Evolutionary conservation across 306 rosid genomes (phyloP).

Genomic region (Coriaria nepalensis): DNA sequence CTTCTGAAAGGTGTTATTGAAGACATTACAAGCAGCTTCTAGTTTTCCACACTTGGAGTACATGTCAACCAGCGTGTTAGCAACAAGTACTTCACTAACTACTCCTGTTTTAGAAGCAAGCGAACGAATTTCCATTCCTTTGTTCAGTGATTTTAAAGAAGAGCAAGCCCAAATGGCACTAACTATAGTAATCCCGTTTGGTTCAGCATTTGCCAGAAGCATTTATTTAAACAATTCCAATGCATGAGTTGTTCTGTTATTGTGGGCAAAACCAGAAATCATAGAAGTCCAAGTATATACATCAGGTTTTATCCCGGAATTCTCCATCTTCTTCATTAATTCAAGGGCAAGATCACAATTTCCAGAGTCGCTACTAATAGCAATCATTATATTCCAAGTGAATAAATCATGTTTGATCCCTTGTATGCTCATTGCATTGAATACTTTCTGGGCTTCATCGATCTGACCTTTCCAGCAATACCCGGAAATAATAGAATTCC

Average conservation of each 20-base stretch:
- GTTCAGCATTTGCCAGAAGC: constrained; percentile 47
- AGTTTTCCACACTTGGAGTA: constrained; percentile 71
- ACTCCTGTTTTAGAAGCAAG: constrained; percentile 51
- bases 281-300: constrained; percentile 93
- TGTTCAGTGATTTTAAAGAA: constrained; percentile 39
- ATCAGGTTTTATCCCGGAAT: constrained; percentile 54
- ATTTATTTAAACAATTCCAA: constrained; percentile 55
- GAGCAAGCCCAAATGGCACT: constrained; percentile 68
- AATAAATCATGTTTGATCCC: constrained; percentile 55
- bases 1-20: constrained; percentile 44
- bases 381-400: constrained; percentile 77
- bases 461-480: constrained; percentile 47
- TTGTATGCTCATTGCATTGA: constrained; percentile 45
- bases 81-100: constrained; percentile 30
- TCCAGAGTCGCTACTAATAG: constrained; percentile 57
- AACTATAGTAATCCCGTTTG: constrained; percentile 54
- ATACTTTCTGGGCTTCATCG: constrained; percentile 41
- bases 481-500: constrained; percentile 68
- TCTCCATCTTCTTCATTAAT: constrained; percentile 77
- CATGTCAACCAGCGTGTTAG: constrained; percentile 75
- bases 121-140: constrained; percentile 61
- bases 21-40: constrained; percentile 58
- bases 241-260: constrained; percentile 40
- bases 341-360: constrained; percentile 50
- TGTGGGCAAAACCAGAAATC: constrained; percentile 82